Evolutionary conservation across 2,329 filamentous ascomycete genomes (phyloP), one percentile per base, ranked within the genome.

Genomic region (Tolypocladium guangdongense): DNA sequence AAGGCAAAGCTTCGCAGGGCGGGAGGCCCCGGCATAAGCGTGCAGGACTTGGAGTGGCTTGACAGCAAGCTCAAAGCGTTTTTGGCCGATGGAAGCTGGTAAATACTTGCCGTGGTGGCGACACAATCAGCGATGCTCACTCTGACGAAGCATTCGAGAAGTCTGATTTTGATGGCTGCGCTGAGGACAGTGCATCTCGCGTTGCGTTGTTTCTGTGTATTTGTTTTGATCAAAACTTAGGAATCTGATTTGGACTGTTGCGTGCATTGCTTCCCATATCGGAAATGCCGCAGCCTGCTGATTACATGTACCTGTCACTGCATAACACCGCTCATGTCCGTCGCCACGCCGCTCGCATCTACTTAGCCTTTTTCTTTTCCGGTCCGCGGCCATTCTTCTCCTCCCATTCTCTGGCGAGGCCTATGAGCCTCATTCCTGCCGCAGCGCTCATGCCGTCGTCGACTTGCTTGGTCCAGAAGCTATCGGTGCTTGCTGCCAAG

Each of bases 21-120:
- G 18, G 82, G 82, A 14, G 87, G 86, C 1, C 87, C 87, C 5
- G 86, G 86, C 0, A 76, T 84, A n/a, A 87, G 79, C 58, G 79
- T 77, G 54, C 82, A 85, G 35, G 87, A 91, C 65, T 77, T 85
- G 2, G 78, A 80, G 61, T 91, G 86, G 85, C 71, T 91, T 43
- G 84, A 90, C 62, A 72, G 80, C 32, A 78, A 78, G 58, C 63
- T 88, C 54, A 73, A 69, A 18, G 67, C 68, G 7, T 78, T 86
- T 51, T 56, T 70, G 14, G 49, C 60, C 24, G 55, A 62, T 41
- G 56, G 51, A 14, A 18, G 30, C 20, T 27, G 22, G 32, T 46
- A 12, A 46, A 11, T n/a, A 2, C 10, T 14, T 46, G 8, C 10
- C 10, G 41, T 45, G 18, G 16, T 30, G 10, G 6, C 4, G 24